These are phyloP conservation scores for Bombardia bombarda DNA, from an alignment of 495 filamentous ascomycete species.

Conservation along the genomic window DNA sequence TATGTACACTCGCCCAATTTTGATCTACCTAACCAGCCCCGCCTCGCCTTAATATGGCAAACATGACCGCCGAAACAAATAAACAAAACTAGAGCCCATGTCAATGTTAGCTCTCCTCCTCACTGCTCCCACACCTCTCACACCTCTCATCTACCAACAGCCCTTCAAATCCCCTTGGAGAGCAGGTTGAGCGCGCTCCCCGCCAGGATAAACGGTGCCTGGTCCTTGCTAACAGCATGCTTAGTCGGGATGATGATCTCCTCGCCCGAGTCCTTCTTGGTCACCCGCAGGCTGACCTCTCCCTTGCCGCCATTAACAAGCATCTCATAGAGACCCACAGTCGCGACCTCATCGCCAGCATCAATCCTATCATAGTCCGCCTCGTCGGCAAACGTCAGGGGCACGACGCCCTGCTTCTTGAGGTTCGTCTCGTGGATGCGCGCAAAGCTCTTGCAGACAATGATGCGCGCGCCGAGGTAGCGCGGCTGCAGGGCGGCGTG, in stretches of 20 bases:
- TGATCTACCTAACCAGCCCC: too few species aligned
- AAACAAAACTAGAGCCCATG: too few species aligned
- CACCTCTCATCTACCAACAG: not conserved
- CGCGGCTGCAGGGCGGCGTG: constrained; percentile 95
- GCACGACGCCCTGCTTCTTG: constrained; percentile 97
- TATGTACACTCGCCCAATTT: too few species aligned
- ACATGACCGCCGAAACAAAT: too few species aligned
- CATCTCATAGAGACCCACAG: constrained; percentile 75
- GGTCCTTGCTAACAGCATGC: constrained; percentile 80
- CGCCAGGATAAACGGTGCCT: constrained; percentile 83
- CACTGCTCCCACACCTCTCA: not conserved
- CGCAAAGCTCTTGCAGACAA: constrained; percentile 87
- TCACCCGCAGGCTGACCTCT: constrained; percentile 60
- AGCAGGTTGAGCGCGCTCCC: constrained; percentile 90
- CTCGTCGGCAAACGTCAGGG: constrained; percentile 78
- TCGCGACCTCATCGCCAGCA: constrained; percentile 74
- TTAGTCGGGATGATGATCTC: constrained; percentile 52
- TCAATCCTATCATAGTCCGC: constrained; percentile 78
- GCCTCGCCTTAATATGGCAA: too few species aligned
- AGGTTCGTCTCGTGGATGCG: constrained; percentile 98
- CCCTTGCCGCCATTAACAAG: constrained; percentile 70
- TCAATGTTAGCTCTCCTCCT: too few species aligned
- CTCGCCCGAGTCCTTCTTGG: constrained; percentile 53
- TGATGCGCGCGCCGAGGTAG: constrained; percentile 81
- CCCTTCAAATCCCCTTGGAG: constrained; percentile 36